Evolutionary conservation across 129 eudicot genomes (phyloP).

Genomic region (Chrysanthemum seticuspe): DNA sequence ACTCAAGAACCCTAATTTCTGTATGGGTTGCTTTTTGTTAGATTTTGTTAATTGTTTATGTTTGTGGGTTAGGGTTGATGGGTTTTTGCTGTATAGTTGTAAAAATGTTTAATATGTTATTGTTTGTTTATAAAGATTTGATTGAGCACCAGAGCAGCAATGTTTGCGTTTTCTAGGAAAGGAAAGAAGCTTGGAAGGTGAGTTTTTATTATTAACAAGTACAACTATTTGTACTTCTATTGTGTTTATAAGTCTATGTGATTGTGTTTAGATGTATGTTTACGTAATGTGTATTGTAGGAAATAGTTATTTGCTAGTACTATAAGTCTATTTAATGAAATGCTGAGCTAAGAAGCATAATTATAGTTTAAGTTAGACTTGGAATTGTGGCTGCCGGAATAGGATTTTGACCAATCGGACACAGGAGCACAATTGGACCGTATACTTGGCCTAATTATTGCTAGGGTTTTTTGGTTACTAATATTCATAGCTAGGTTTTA

Average conservation of each 20-base stretch:
- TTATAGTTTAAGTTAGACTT: background rate
- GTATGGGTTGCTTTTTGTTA: no score
- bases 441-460: no score
- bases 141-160: conserved; percentile 21
- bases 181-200: conserved; percentile 95
- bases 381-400: no score
- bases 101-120: background rate
- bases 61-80: background rate
- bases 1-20: conserved; percentile 12
- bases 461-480: no score
- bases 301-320: background rate
- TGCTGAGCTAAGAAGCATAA: background rate
- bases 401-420: no score
- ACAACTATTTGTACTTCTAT: background rate
- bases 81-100: no score
- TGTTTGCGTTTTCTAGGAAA: conserved; percentile 86
- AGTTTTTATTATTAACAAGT: conserved; percentile 5
- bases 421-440: no score
- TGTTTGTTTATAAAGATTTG: conserved; percentile 21
- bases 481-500: no score
- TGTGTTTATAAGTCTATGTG: conserved; percentile 12
- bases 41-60: background rate
- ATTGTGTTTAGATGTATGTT: conserved; percentile 12
- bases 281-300: background rate
- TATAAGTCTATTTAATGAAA: background rate